Evolutionary conservation across 495 filamentous ascomycete species (phyloP), one percentile per base, ranked within the genome.

Genomic region (Hypoxylon perforatum): DNA sequence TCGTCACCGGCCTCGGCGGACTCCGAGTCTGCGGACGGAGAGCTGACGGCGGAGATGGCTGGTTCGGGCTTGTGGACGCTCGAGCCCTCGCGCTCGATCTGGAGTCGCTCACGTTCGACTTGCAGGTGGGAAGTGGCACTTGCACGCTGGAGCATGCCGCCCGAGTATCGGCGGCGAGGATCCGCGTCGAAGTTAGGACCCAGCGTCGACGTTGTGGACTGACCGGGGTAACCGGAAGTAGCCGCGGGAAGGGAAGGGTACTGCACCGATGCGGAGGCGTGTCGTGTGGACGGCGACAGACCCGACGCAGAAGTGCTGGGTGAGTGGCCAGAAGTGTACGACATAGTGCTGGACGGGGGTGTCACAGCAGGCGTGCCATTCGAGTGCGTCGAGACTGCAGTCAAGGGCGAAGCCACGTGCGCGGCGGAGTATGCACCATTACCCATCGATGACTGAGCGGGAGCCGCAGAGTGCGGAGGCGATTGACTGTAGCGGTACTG

Each of bases 201-300:
- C 11, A 99, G 87, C 15, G 90, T 92, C 1, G 94, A 90, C 0
- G 91, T 88, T 14, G 86, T 85, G 3, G 90, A 86, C 10, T 86
- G 78, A 49, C 86, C 79, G 71, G 72, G 72, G 36, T 92, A 92
- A 23, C 85, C 85, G 65, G 89, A 81, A 38, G 85, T 88, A 51
- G 92, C 82, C 47, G 93, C 86, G 44, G 93, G 91, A 2, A 99
- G 87, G 58, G 83, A 91, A 5, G 95, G 95, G 76, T 99, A 99
- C 82, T 92, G 87, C 25, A 82, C 82, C 19, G 82, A 83, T 14
- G 81, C 80, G 1, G 87, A 85, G 67, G 84, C 85, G 67, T 86
- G 86, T 49, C 85, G 87, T 58, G 85, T 87, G 23, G 82, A 84
- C 19, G 85, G 90, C 60, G 84, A 92, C 75, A 92, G 84, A 66